Evolutionary conservation across 1,284 basidiomycete genomes (phyloP), one percentile per base, ranked within the genome.

Genomic region (Tylopilus orsonianus): DNA sequence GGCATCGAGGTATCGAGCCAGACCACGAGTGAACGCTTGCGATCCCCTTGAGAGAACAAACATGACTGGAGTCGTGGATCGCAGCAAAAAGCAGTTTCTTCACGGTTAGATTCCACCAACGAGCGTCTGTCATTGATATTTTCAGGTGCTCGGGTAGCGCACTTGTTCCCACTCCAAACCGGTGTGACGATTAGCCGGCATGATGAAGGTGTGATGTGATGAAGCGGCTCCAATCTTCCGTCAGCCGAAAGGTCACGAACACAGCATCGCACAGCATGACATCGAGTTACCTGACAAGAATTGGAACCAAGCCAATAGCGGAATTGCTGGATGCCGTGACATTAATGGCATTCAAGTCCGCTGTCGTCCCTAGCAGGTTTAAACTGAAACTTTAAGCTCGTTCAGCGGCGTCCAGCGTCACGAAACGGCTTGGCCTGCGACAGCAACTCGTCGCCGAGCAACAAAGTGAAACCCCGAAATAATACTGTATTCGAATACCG

Each of bases 161-260:
- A 22, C 26, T 20, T 29, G 26, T 41, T 54, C 53, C 36, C 43
- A 54, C 53, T 47, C 54, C 53, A 50, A 32, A 35, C 30, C 10
- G 30, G 16, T 26, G 34, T 30, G 41, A 30, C n/a, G 18, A 12
- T 19, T 6, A 30, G 29, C 29, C 6, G 29, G 29, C 29, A n/a
- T 19, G 16, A 34, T 19, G 8, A n/a, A 30, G 5, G 10, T 10
- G 10, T 5, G 26, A 6, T 10, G 10, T 27, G 26, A 27, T 27
- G 26, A 10, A 27, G 26, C 26, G 26, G 29, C 10, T 30, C 13
- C 33, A 12, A 13, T 16, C 13, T 34, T 14, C 34, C 34, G 12
- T 5, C 22, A 14, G 34, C 34, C 19, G 20, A 36, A 36, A 36
- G 2, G 34, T 12, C 34, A 19, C 34, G n/a, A 36, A 14, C 34